Base-by-base conservation (phyloP, 495 filamentous ascomycete species). In the Neurospora hispaniola region DNA sequence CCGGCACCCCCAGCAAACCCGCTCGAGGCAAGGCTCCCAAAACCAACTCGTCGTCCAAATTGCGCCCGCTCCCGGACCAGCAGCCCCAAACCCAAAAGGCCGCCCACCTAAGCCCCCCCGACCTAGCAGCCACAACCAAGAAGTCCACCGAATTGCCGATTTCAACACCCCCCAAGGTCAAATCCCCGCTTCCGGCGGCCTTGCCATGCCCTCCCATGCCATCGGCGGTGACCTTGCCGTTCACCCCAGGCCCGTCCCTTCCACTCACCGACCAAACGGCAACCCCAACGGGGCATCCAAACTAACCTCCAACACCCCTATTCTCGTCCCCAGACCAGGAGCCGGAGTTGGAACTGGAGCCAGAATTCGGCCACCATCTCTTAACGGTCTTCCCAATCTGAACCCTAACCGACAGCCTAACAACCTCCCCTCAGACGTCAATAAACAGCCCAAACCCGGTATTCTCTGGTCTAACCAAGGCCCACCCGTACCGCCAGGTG, bases 101-200 rank as follows among this genome's bases (percentile, higher is more conserved):
- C 54, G 54, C 27, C 54, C 16, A 69, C n/a, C 31, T 42, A 69
- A 62, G 59, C 42, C 72, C 44, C 18, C 79, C 76, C 27, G 80
- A 78, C 71, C 71, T 73, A 40, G 23, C 35, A 42, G 69, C 43
- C 71, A 41, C 71, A 41, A 4, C 5, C 69, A 71, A 69, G 40
- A 69, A 71, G 48, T 66, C 54, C 18, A 66, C 27, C 54, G 54
- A 35, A 16, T 35, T 35, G 42, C n/a, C 71, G 42, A 35, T 48
- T 6, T 59, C 42, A 72, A 70, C 76, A 59, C 62, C 40, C 23
- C 54, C 71, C 23, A 44, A 69, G 20, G 42, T 44, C 68, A 73
- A 62, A 59, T 16, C 23, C 44, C 42, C 69, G 41, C 35, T 42
- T 46, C 62, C 43, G 5, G 40, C 41, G 27, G 70, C 38, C 8